Percentiles rank a stretch among this genome's conserved stretches.
Evolutionary conservation across 2,329 filamentous ascomycete species (phyloP).

Genomic region (Pseudogymnoascus sp.): DNA sequence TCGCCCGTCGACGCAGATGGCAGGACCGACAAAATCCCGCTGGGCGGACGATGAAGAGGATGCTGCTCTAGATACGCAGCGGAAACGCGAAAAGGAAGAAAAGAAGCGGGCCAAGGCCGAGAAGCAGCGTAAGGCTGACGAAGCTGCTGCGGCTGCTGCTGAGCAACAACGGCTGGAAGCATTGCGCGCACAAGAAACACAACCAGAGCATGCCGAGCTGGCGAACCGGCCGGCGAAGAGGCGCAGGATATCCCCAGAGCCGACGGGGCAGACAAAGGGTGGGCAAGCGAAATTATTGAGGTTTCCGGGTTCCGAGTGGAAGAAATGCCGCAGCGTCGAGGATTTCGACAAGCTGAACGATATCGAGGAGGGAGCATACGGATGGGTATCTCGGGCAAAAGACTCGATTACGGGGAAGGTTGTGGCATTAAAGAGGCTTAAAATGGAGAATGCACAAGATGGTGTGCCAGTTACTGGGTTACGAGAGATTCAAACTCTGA

Average conservation of each 20-base stretch:
- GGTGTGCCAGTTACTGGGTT: conserved; percentile 81
- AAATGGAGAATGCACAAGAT: conserved; percentile 72
- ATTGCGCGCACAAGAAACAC: conserved; percentile 23
- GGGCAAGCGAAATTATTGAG: conserved; percentile 55
- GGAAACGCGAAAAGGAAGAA: conserved; percentile 78
- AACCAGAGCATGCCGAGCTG: conserved; percentile 26
- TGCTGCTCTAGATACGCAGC: conserved; percentile 61
- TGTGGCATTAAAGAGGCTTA: conserved; percentile 88
- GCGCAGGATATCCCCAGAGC: conserved; percentile 41
- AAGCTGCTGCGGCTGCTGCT: conserved; percentile 27
- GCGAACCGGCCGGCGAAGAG: conserved; percentile 54
- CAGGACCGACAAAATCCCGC: conserved; percentile 48
- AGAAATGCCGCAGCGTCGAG: conserved; percentile 67
- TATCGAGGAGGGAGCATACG: conserved; percentile 96
- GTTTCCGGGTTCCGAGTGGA: conserved; percentile 63
- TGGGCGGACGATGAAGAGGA: conserved; percentile 87
- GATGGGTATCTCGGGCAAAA: conserved; percentile 80
- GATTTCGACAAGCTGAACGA: conserved; percentile 90
- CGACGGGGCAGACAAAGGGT: conserved; percentile 27
- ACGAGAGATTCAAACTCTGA: conserved; percentile 86
- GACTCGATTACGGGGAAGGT: conserved; percentile 68
- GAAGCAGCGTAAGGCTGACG: conserved; percentile 64
- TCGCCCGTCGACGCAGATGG: background rate
- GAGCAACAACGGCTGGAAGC: conserved; percentile 16
- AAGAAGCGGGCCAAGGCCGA: conserved; percentile 79